Evolutionary conservation across 495 filamentous ascomycete genomes (phyloP).

Genomic region (Aspergillus cavernicola): DNA sequence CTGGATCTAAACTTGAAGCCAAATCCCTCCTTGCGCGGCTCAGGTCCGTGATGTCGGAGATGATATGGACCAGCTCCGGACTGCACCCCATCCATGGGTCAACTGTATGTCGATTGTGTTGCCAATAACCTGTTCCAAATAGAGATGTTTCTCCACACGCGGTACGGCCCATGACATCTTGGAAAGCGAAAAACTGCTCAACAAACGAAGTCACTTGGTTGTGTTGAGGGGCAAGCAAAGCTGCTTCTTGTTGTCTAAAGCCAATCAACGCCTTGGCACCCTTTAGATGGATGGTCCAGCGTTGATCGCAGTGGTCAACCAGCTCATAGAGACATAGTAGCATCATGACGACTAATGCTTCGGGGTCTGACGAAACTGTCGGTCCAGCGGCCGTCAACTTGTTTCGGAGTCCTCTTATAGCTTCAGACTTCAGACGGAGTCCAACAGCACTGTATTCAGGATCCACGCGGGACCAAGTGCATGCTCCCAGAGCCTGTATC

Average conservation of each 20-base stretch:
- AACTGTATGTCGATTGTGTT: conserved; percentile 31
- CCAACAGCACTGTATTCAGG: conserved; percentile 28
- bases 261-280: conserved; percentile 44
- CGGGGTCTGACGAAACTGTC: conserved; percentile 28
- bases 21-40: conserved; percentile 32
- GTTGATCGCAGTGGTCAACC: conserved; percentile 42
- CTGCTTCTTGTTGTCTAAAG: conserved; percentile 25
- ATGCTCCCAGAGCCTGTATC: conserved; percentile 40
- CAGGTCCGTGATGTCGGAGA: conserved; percentile 42
- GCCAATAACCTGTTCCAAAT: conserved; percentile 44
- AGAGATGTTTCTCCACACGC: conserved; percentile 39
- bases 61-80: conserved; percentile 36
- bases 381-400: conserved; percentile 27
- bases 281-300: conserved; percentile 43
- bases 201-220: conserved; percentile 35
- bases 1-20: conserved; percentile 23
- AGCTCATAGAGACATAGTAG: conserved; percentile 47
- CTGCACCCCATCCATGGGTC: conserved; percentile 48
- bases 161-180: conserved; percentile 47
- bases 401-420: conserved; percentile 36
- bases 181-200: conserved; percentile 46
- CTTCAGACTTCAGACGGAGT: conserved; percentile 36
- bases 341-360: conserved; percentile 43
- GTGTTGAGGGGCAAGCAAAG: conserved; percentile 12
- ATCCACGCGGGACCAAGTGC: conserved; percentile 33